A percentile compares a stretch with the other conserved stretches of the same genome.
Conservation (phyloP, 495 filamentous ascomycete species). For the Trichoderma parareesei region DNA sequence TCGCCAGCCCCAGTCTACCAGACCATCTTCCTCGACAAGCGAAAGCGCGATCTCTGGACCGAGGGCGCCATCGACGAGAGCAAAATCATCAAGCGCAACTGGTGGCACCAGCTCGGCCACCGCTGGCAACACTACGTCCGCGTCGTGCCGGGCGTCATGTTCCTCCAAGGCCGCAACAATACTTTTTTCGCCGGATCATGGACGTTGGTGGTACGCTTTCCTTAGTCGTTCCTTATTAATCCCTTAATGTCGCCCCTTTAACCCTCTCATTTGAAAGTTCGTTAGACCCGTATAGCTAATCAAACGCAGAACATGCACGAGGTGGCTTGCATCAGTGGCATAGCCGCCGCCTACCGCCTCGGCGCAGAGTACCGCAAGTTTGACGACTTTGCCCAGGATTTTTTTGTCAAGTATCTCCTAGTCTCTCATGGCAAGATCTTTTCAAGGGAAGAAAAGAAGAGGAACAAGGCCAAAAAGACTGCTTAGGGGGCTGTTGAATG, state of each 20-base stretch:
- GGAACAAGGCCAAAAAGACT: conserved; percentile 14
- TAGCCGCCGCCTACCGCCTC: conserved; percentile 70
- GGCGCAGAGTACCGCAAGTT: conserved; percentile 62
- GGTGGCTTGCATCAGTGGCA: conserved; percentile 66
- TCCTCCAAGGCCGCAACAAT: conserved; percentile 61
- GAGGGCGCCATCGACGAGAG: conserved; percentile 58
- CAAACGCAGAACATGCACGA: conserved; percentile 64
- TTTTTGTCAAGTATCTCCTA: conserved; percentile 48
- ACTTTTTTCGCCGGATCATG: conserved; percentile 66
- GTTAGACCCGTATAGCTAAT: too few relatives aligned
- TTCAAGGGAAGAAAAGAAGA: conserved; percentile 29
- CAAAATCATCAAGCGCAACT: conserved; percentile 65
- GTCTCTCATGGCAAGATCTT: conserved; percentile 45
- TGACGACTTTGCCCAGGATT: conserved; percentile 50
- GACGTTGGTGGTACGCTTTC: conserved; percentile 61
- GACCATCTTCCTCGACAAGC: conserved; percentile 72
- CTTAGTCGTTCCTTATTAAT: background rate
- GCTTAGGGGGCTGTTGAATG: background rate
- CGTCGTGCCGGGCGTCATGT: conserved; percentile 73
- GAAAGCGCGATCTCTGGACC: conserved; percentile 56
- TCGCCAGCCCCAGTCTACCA: conserved; percentile 62
- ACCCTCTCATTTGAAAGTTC: background rate
- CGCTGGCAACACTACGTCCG: conserved; percentile 71
- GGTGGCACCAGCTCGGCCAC: conserved; percentile 85
- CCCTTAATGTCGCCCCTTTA: background rate